Base-by-base conservation (phyloP, 176 grass and related monocot genomes). In the Poa annua region DNA sequence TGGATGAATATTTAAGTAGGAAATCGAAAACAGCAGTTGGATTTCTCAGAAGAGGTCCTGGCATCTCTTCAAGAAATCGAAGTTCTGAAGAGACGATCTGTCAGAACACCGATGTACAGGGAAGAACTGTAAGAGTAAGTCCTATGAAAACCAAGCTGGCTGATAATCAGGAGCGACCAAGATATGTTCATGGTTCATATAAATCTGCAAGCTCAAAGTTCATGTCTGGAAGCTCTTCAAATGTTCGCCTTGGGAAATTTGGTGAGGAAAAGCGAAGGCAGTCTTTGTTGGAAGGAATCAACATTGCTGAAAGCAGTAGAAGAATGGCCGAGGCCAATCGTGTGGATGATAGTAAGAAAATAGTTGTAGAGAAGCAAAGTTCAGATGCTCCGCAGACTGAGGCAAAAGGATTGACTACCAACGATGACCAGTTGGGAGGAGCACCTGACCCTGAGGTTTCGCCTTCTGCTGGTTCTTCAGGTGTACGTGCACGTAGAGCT, bases 201-300 rank as follows among this genome's bases (percentile, higher is more conserved):
- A 63, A 47, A 64, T 78, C 73, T 45, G 62, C 73, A 72, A 82
- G 66, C 77, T 79, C 83, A 64, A 90, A 75, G 29, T 16, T 45
- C 49, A 61, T 87, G 44, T 67, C 83, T 73, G 76, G 76, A 88
- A 87, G 60, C 32, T 84, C 87, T 51, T 92, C 85, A 11, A 92
- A 61, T 83, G 55, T 75, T 61, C 53, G 29, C 4, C 80, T 65
- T 73, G 80, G 73, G 75, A 94, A 82, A 34, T 86, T 85, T 75
- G 70, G 79, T 12, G 84, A 90, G 50, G 91, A 94, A 49, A 93
- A 71, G 50, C 83, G 73, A 52, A 86, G 83, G 44, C 85, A 86
- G 41, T 41, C 60, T 50, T 29, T 64, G 16, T 66, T 79, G 24
- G 19, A 66, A 84, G 80, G 79, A 39, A 13, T 34, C 60, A 68